Evolutionary conservation across 495 filamentous ascomycete species (phyloP).

Genomic region (Amniculicola lignicola): DNA sequence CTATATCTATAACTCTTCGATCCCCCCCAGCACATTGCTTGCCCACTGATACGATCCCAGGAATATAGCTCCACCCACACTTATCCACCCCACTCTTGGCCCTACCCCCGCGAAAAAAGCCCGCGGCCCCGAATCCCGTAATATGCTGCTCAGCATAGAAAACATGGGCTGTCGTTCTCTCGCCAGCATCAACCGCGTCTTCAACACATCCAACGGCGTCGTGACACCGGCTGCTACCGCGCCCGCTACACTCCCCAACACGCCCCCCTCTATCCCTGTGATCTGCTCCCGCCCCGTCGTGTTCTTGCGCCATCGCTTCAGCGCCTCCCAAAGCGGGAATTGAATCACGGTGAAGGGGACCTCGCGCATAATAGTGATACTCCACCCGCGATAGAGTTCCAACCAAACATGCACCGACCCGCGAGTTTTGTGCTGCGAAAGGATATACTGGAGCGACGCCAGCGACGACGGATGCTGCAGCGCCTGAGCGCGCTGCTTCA

Average conservation of each 20-base stretch:
- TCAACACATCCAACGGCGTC: constrained; percentile 92
- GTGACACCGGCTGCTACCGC: constrained; percentile 84
- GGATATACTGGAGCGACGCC: constrained; percentile 65
- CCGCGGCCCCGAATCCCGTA: constrained; percentile 64
- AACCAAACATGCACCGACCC: constrained; percentile 60
- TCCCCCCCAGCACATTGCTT: constrained; percentile 60
- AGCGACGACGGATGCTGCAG: constrained; percentile 62
- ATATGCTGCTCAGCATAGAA: constrained; percentile 61
- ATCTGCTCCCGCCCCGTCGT: constrained; percentile 45
- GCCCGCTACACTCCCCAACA: constrained; percentile 81
- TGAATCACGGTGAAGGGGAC: constrained; percentile 96
- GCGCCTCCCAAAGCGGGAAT: constrained; percentile 93
- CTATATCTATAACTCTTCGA: constrained; percentile 24
- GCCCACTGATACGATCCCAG: constrained; percentile 94
- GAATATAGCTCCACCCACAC: constrained; percentile 88
- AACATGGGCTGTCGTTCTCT: constrained; percentile 54
- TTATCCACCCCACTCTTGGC: constrained; percentile 90
- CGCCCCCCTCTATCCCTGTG: constrained; percentile 71
- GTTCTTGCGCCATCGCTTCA: constrained; percentile 60
- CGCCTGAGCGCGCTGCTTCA: constrained; percentile 95
- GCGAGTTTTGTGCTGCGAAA: constrained; percentile 49
- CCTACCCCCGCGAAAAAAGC: constrained; percentile 88
- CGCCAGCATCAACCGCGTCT: constrained; percentile 93
- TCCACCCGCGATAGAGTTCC: constrained; percentile 87
- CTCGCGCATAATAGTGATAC: constrained; percentile 88